A percentile compares a stretch with the other conserved stretches of the same genome.
These are phyloP conservation scores for Neurospora sp. DNA, from an alignment of 495 filamentous ascomycete genomes.

Conservation along the genomic window DNA sequence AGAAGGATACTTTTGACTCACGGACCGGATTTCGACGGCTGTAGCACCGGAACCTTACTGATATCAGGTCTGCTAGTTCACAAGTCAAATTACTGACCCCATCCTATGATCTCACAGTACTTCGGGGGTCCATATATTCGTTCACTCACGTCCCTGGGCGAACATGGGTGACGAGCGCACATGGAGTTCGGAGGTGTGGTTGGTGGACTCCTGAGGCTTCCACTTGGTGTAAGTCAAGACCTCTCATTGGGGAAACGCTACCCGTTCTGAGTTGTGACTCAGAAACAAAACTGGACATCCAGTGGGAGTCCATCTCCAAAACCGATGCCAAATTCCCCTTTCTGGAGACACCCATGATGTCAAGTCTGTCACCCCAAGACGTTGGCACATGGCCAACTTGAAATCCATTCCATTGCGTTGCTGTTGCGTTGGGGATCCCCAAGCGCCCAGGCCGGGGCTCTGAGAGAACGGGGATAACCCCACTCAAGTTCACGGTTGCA, in stretches of 20 bases:
- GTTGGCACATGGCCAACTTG: not conserved
- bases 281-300: not conserved
- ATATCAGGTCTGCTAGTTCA: not conserved
- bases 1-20: not conserved
- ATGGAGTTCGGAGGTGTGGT: not conserved
- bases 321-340: not conserved
- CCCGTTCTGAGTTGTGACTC: not conserved
- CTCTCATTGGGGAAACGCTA: not conserved
- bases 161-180: not conserved
- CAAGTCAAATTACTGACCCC: not conserved
- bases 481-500: not conserved
- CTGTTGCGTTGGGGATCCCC: not conserved
- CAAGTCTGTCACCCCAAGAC: not conserved
- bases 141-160: not conserved
- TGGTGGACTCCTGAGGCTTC: not conserved
- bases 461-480: not conserved
- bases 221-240: not conserved
- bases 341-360: not conserved
- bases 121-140: not conserved
- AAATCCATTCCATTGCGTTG: not conserved
- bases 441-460: not conserved
- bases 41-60: not conserved
- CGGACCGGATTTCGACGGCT: not conserved
- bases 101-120: not conserved
- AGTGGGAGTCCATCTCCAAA: not conserved